Conservation (phyloP, 2,329 filamentous ascomycete genomes). For the Elsinoe arachidis region DNA sequence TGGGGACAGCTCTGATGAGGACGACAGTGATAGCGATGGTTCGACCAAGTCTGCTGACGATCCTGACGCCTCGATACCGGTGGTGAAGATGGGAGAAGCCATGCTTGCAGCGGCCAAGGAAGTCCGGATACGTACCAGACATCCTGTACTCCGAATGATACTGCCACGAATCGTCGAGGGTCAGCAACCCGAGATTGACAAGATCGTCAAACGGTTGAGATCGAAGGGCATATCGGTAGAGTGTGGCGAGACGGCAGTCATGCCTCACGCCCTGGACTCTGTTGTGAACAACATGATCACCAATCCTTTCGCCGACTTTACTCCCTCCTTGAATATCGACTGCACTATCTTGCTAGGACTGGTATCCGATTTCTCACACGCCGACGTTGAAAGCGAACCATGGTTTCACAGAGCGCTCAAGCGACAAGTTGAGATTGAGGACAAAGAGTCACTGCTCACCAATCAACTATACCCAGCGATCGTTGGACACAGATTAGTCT, state of each 20-base stretch:
- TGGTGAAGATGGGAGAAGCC: conserved; percentile 52
- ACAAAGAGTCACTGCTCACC: conserved; percentile 50
- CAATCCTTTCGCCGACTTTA: conserved; percentile 32
- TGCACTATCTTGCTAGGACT: conserved; percentile 64
- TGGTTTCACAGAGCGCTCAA: conserved; percentile 52
- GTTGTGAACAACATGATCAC: conserved; percentile 28
- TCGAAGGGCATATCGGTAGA: conserved; percentile 37
- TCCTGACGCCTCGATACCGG: conserved; percentile 44
- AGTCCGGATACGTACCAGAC: conserved; percentile 50
- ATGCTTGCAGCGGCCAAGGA: conserved; percentile 49
- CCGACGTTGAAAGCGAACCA: conserved; percentile 38
- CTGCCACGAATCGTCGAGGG: conserved; percentile 50
- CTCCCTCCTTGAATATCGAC: conserved; percentile 49
- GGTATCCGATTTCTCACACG: conserved; percentile 64
- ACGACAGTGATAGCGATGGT: conserved; percentile 31
- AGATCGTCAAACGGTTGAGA: conserved; percentile 47
- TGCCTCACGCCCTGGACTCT: conserved; percentile 18
- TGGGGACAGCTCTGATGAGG: conserved; percentile 38
- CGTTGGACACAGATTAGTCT: conserved; percentile 49
- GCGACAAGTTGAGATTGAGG: conserved; percentile 57
- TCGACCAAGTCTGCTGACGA: conserved; percentile 42
- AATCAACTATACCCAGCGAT: conserved; percentile 56
- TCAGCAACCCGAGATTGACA: conserved; percentile 46
- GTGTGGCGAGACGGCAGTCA: conserved; percentile 23
- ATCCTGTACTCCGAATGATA: conserved; percentile 52